phyloP scores from a whole-genome alignment of 169 alveolate species.

The Eimeria zaria region DNA sequence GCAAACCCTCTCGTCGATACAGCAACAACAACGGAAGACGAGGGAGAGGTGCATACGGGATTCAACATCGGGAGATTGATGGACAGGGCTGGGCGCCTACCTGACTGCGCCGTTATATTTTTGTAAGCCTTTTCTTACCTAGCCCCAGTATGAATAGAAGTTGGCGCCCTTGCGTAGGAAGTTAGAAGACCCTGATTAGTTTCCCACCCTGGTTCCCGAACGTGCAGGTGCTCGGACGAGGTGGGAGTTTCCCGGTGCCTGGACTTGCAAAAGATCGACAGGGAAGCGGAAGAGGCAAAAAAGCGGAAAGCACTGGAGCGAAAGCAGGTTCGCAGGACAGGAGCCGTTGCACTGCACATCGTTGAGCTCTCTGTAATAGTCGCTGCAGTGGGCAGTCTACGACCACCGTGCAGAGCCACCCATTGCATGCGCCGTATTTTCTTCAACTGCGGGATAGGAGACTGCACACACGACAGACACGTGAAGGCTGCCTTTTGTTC shows the following conservation, averaged over 20 bases:
- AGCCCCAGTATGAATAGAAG: not conserved
- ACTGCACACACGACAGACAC: no score
- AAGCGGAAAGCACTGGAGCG: not conserved
- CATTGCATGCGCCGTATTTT: not conserved
- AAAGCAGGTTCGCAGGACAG: slow-evolving; percentile 15
- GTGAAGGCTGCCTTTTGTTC: not conserved
- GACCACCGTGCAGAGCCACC: not conserved
- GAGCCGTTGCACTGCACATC: not conserved
- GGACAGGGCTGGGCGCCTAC: slow-evolving; percentile 76
- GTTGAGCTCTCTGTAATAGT: not conserved
- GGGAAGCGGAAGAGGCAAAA: slow-evolving; percentile 30
- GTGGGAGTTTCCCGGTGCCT: slow-evolving; percentile 54
- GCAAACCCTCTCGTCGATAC: slow-evolving; percentile 12
- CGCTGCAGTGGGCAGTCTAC: not conserved
- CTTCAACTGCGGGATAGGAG: no score
- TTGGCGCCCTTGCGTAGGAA: not conserved
- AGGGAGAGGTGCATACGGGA: not conserved
- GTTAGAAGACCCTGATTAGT: not conserved
- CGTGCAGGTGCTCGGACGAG: slow-evolving; percentile 50
- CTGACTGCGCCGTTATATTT: slow-evolving; percentile 68
- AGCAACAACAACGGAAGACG: slow-evolving; percentile 8
- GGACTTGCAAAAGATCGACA: slow-evolving; percentile 23
- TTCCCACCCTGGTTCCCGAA: not conserved
- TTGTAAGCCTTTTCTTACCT: slow-evolving; percentile 9
- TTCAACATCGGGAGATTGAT: slow-evolving; percentile 43